A percentile compares a stretch with the other conserved stretches of the same genome.
phyloP scores from a whole-genome alignment of 169 alveolate genomes.

The Eimeria nieschulzi region DNA sequence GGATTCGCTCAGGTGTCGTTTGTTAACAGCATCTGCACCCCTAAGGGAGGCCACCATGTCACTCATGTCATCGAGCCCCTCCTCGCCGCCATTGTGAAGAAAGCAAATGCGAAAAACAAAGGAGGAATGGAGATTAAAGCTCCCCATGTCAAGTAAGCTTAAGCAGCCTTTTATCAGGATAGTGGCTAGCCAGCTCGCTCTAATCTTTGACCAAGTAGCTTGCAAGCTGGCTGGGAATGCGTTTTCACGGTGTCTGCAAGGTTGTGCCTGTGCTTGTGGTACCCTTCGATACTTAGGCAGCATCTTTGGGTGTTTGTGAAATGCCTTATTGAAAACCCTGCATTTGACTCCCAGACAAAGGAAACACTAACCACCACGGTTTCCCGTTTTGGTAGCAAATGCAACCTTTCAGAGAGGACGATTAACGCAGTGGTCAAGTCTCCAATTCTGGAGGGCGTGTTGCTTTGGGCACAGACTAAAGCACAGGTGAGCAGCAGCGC shows the following conservation, averaged over 20 bases:
- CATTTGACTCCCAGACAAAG: slow-evolving; percentile 99
- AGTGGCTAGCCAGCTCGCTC: no score
- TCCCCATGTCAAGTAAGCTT: slow-evolving; percentile 89
- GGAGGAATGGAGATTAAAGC: slow-evolving; percentile 94
- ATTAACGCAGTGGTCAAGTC: slow-evolving; percentile 89
- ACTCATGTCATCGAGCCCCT: slow-evolving; percentile 96
- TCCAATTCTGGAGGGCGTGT: slow-evolving; percentile 88
- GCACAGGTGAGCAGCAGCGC: slow-evolving; percentile 61
- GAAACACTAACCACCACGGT: slow-evolving; percentile 84
- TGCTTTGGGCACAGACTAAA: slow-evolving; percentile 80
- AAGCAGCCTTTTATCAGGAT: no score
- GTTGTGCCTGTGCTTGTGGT: background rate
- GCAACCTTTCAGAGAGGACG: slow-evolving; percentile 90
- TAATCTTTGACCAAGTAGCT: background rate
- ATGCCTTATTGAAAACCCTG: slow-evolving; percentile 97
- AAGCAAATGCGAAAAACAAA: slow-evolving; percentile 95
- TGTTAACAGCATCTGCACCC: slow-evolving; percentile 98
- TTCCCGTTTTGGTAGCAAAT: slow-evolving; percentile 91
- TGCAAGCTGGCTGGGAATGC: background rate
- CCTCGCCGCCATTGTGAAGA: slow-evolving; percentile 90
- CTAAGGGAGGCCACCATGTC: slow-evolving; percentile 99
- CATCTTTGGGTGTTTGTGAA: slow-evolving; percentile 97
- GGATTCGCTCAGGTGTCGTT: slow-evolving; percentile 96
- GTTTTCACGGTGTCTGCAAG: background rate
- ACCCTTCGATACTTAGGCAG: slow-evolving; percentile 71